Conservation (phyloP, 2,329 filamentous ascomycete species). For the Scleromitrula shiraiana region DNA sequence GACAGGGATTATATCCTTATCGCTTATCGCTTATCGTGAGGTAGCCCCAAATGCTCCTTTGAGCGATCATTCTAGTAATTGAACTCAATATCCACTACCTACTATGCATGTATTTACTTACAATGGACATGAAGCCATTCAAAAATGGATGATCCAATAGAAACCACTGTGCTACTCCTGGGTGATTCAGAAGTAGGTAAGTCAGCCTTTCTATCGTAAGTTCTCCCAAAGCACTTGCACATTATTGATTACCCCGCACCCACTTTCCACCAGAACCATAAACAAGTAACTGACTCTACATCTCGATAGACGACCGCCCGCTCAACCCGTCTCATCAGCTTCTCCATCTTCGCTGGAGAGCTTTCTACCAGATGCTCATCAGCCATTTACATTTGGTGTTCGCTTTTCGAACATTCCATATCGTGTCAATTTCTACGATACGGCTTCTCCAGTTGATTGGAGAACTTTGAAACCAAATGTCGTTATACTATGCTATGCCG, state of each 20-base stretch:
- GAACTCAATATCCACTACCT: too few relatives aligned
- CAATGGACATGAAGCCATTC: constrained; percentile 1
- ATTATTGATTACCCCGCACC: not conserved
- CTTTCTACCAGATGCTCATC: constrained; percentile 49
- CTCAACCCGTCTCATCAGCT: constrained; percentile 32
- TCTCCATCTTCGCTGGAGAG: constrained; percentile 9
- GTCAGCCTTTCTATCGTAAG: constrained; percentile 54
- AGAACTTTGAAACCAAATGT: constrained; percentile 49
- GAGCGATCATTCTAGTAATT: not conserved
- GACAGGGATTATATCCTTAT: constrained; percentile 7
- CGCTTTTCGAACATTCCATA: constrained; percentile 38
- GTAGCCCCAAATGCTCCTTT: not conserved
- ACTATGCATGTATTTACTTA: too few relatives aligned
- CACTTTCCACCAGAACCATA: not conserved
- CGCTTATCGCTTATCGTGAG: constrained; percentile 1
- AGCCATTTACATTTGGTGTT: constrained; percentile 53
- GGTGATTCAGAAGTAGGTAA: constrained; percentile 54
- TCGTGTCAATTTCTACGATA: constrained; percentile 53
- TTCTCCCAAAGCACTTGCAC: constrained; percentile 15
- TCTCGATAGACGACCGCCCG: constrained; percentile 26
- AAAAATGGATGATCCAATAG: constrained; percentile 32
- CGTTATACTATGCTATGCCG: constrained; percentile 53
- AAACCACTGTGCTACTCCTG: constrained; percentile 47
- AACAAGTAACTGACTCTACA: not conserved
- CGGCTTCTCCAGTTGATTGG: constrained; percentile 51